Percentiles rank a stretch among this genome's conserved stretches.
phyloP scores from a whole-genome alignment of 139 green algal genomes.

The Chlorella ohadii region DNA sequence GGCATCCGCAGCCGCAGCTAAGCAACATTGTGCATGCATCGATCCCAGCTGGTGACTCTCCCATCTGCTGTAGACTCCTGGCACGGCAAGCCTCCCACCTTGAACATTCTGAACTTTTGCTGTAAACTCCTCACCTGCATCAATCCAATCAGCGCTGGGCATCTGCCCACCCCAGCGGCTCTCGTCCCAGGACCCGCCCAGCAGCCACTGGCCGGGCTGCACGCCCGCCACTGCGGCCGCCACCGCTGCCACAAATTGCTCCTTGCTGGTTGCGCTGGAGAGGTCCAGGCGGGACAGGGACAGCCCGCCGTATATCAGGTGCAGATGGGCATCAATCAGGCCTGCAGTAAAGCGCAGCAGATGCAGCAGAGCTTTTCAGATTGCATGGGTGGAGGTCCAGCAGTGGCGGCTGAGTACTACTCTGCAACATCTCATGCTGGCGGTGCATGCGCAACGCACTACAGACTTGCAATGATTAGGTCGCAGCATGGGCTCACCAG shows the following conservation, averaged over 20 bases:
- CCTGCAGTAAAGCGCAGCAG: constrained; percentile 24
- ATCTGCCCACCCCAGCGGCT: constrained; percentile 56
- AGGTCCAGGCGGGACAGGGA: constrained; percentile 60
- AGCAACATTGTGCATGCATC: neutral
- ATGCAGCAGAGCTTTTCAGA: no score
- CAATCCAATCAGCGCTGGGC: constrained; percentile 54
- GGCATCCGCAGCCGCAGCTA: neutral
- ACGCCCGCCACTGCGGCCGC: constrained; percentile 7
- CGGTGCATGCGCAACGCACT: no score
- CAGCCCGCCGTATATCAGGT: constrained; percentile 69
- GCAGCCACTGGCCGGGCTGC: constrained; percentile 52
- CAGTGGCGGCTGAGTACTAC: no score
- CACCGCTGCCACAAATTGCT: constrained; percentile 37
- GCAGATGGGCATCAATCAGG: constrained; percentile 76
- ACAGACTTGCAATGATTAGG: no score
- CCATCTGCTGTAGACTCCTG: no score
- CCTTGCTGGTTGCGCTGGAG: constrained; percentile 6
- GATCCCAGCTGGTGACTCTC: no score
- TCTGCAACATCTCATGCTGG: no score
- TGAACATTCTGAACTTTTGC: no score
- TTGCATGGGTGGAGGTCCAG: no score
- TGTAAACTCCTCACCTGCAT: constrained; percentile 26
- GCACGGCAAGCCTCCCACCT: no score
- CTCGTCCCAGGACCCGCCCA: constrained; percentile 70
- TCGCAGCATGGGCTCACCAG: neutral